Base-by-base conservation (phyloP, 1,139 yeast species). In the Candida sp. region DNA sequence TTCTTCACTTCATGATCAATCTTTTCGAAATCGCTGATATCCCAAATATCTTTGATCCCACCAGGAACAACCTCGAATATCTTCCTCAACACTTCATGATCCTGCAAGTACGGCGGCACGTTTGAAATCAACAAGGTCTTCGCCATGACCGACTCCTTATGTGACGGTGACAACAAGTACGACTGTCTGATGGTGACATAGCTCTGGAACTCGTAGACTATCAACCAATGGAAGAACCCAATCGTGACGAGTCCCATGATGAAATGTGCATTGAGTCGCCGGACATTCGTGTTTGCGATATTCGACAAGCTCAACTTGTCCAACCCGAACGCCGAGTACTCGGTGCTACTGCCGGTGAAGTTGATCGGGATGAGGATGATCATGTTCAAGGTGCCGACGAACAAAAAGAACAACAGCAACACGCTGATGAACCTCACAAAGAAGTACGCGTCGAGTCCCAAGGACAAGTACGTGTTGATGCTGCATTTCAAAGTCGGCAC, bases 371-470 rank as follows among this genome's bases (percentile, higher is more conserved):
- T 59, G 31, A 88, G 66, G 0, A 86, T 68, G 0, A 85, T 72
- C 50, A 85, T 69, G 52, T 83, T 84, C 27, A 84, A 50, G 1
- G 76, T 48, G 0, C 89, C 84, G 26, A 85, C 65, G 0, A 78
- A 70, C 1, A 70, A 51, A 58, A 86, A 86, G 51, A 83, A 75
- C 2, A 79, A 57, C 34, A 80, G 61, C 25, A 86, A 57, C 2
- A 83, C 68, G 48, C 73, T 70, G 40, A 86, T 63, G 57, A 75
- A 86, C 49, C 92, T 64, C 3, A 86, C 58, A 56, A 86, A 84
- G 57, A 84, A 81, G 60, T 84, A 86, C 0, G 88, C 80, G 63
- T 88, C 93, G n/a, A 86, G 62, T 0, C 92, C 92, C 58, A 75
- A 64, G 3, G 72, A 61, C 40, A 76, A 59, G 59, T 80, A 85